phyloP scores from a whole-genome alignment of 345 rosid species.

The Gossypium thurberi region DNA sequence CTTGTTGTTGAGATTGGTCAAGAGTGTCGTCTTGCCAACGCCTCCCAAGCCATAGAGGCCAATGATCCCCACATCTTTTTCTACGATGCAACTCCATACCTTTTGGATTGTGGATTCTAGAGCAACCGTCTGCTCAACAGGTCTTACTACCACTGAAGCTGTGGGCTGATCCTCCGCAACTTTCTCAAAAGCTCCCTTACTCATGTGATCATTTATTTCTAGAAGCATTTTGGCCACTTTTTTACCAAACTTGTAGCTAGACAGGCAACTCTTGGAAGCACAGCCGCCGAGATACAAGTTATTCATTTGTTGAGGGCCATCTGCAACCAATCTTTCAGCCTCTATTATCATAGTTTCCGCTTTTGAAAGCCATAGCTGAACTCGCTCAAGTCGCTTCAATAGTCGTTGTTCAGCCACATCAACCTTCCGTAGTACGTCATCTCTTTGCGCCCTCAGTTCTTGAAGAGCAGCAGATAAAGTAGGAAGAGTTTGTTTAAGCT shows the following conservation, averaged over 20 bases:
- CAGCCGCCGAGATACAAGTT: constrained; percentile 1
- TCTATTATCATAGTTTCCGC: neutral
- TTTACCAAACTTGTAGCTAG: constrained; percentile 19
- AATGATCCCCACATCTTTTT: neutral
- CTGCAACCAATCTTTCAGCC: neutral
- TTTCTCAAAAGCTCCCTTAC: constrained; percentile 23
- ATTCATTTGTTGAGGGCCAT: neutral
- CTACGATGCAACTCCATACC: neutral
- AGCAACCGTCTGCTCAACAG: neutral
- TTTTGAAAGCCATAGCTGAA: neutral
- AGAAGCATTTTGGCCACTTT: constrained; percentile 19
- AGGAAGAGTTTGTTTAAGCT: neutral
- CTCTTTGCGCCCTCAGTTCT: neutral
- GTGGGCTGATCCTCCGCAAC: neutral
- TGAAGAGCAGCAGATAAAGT: neutral
- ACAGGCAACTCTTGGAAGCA: neutral
- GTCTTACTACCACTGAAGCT: neutral
- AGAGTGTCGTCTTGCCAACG: neutral
- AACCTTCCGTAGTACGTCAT: neutral
- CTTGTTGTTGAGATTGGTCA: neutral
- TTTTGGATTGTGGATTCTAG: neutral
- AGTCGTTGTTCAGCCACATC: neutral
- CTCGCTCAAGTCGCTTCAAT: neutral
- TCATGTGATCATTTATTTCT: constrained; percentile 20
- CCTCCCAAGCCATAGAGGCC: neutral